Conservation (phyloP, 2,329 filamentous ascomycete species). For the Phymatotrichopsis omnivora region DNA sequence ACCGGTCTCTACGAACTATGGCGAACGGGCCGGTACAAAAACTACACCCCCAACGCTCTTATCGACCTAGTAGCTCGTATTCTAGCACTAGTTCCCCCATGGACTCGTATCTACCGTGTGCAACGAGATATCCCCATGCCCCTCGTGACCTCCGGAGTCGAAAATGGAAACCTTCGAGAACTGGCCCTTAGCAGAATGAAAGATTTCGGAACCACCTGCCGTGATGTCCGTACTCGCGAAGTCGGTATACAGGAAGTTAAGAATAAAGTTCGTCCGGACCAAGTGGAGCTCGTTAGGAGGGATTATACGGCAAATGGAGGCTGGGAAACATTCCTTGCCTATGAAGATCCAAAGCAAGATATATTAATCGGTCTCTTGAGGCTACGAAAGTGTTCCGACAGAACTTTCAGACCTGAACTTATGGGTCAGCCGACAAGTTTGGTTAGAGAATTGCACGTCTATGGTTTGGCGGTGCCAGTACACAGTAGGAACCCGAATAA, state of each 20-base stretch:
- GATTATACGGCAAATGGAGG: constrained; percentile 94
- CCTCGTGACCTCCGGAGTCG: constrained; percentile 92
- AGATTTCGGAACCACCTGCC: constrained; percentile 93
- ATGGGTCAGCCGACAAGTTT: constrained; percentile 78
- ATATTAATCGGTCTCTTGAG: constrained; percentile 87
- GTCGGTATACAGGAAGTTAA: constrained; percentile 99
- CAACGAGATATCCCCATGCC: constrained; percentile 99
- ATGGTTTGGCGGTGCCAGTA: constrained; percentile 93
- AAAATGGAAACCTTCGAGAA: constrained; percentile 93
- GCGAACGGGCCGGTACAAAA: constrained; percentile 94
- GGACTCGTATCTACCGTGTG: constrained; percentile 97
- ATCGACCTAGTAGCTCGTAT: constrained; percentile 97
- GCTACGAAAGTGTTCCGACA: constrained; percentile 78
- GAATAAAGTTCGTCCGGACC: constrained; percentile 92
- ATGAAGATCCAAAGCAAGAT: constrained; percentile 97
- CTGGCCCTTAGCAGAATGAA: constrained; percentile 95
- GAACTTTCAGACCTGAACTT: constrained; percentile 83
- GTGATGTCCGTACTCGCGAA: constrained; percentile 90
- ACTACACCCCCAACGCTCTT: constrained; percentile 94
- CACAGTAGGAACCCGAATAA: constrained; percentile 91
- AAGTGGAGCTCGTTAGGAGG: constrained; percentile 86
- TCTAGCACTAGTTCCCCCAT: constrained; percentile 83
- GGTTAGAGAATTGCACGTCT: constrained; percentile 90
- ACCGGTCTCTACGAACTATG: constrained; percentile 95
- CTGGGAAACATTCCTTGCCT: constrained; percentile 97